Percentiles rank a stretch among this genome's conserved stretches.
Conservation (phyloP, 2,329 filamentous ascomycete species). For the Harringtonia aguacate region DNA sequence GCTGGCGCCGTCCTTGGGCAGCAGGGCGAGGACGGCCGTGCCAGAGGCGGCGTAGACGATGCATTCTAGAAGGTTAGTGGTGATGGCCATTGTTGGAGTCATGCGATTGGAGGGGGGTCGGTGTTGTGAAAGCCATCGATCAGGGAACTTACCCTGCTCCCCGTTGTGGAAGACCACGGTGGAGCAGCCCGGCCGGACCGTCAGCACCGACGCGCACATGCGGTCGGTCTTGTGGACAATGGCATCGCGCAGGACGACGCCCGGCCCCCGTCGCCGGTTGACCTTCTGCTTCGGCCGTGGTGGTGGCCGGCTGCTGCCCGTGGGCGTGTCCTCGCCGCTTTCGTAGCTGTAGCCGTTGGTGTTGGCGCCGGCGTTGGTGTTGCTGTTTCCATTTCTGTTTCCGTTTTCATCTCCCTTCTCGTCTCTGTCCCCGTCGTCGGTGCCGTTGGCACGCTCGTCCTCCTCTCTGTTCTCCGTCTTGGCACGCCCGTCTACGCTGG, state of each 20-base stretch:
- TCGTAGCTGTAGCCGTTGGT: no score
- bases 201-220: slow-evolving; percentile 59
- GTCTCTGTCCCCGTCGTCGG: slow-evolving; percentile 1
- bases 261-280: slow-evolving; percentile 2
- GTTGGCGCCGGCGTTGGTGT: no score
- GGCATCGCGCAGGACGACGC: slow-evolving; percentile 29
- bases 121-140: background rate
- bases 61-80: slow-evolving; percentile 37
- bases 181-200: slow-evolving; percentile 49
- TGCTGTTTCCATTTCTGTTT: no score
- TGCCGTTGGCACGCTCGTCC: no score
- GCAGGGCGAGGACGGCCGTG: slow-evolving; percentile 47
- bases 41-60: slow-evolving; percentile 58
- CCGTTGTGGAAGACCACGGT: slow-evolving; percentile 60
- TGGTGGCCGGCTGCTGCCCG: background rate
- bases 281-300: slow-evolving; percentile 25
- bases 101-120: no score
- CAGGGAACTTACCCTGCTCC: slow-evolving; percentile 42
- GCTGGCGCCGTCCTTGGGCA: slow-evolving; percentile 28
- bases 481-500: no score
- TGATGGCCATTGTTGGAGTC: no score
- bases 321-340: no score
- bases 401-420: no score
- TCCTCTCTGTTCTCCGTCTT: no score
- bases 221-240: slow-evolving; percentile 52